Evolutionary conservation across 345 rosid species (phyloP).

Genomic region (Anacardium occidentale): DNA sequence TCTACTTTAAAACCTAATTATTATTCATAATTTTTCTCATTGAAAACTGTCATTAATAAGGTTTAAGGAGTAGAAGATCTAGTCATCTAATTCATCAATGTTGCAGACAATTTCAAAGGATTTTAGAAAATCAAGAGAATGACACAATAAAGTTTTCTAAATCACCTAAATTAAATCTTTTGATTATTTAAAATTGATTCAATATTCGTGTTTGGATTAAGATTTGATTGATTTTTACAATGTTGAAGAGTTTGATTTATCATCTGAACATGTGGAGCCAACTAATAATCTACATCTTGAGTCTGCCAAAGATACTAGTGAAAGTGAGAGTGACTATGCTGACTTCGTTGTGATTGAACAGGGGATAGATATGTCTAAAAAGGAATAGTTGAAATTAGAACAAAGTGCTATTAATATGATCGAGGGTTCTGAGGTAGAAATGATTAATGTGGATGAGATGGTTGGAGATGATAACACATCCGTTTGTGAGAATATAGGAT

Average conservation of each 20-base stretch:
- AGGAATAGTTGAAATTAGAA: conserved; percentile 29
- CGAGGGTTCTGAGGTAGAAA: conserved; percentile 43
- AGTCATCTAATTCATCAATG: no score
- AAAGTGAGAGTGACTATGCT: conserved; percentile 30
- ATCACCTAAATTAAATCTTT: no score
- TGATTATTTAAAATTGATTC: no score
- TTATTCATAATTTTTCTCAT: no score
- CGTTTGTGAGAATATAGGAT: conserved; percentile 25
- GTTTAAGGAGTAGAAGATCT: no score
- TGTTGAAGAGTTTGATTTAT: conserved; percentile 27
- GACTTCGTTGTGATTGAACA: conserved; percentile 44
- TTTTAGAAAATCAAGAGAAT: no score
- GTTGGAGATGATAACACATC: conserved; percentile 40
- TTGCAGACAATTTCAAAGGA: no score
- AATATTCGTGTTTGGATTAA: no score
- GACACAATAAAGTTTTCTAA: no score
- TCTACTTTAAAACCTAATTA: no score
- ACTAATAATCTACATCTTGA: conserved; percentile 22
- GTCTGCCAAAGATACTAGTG: conserved; percentile 19
- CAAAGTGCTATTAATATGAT: conserved; percentile 25
- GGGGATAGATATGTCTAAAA: conserved; percentile 48
- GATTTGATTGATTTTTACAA: no score
- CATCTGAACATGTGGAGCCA: conserved; percentile 26
- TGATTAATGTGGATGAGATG: conserved; percentile 51
- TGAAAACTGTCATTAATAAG: no score